Evolutionary conservation across 2,329 filamentous ascomycete species (phyloP).

Genomic region (Diaporthe eres): DNA sequence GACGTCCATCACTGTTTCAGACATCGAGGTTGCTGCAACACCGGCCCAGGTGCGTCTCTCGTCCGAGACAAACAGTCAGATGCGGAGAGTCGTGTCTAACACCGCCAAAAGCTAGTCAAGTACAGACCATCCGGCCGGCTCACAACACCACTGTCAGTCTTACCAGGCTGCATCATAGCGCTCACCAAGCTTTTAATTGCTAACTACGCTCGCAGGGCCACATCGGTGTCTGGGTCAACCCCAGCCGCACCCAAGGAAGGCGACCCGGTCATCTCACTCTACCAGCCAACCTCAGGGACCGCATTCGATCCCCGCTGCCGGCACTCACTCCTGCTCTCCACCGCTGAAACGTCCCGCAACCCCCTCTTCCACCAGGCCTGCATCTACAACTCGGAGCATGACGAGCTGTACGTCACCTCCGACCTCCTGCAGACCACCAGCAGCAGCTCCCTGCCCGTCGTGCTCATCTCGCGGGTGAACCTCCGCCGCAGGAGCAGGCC

Average conservation of each 20-base stretch:
- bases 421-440: constrained; percentile 56
- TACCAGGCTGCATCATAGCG: background rate
- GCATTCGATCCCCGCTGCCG: constrained; percentile 52
- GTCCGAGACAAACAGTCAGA: constrained; percentile 10
- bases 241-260: background rate
- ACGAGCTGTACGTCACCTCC: constrained; percentile 63
- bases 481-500: constrained; percentile 46
- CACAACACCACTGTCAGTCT: constrained; percentile 33
- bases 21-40: constrained; percentile 80
- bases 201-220: constrained; percentile 11
- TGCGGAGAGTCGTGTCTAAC: constrained; percentile 28
- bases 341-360: constrained; percentile 55
- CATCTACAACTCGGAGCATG: constrained; percentile 55
- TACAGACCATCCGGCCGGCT: constrained; percentile 34
- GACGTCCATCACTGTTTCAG: constrained; percentile 69
- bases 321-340: constrained; percentile 59
- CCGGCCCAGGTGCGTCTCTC: constrained; percentile 78
- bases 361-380: constrained; percentile 63
- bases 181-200: background rate
- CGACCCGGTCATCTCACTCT: constrained; percentile 50
- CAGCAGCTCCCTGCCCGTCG: constrained; percentile 55
- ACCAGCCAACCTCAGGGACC: constrained; percentile 53
- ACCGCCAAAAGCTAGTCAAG: constrained; percentile 23
- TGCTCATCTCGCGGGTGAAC: constrained; percentile 61
- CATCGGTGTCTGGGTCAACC: background rate